Evolutionary conservation across 176 grass and related monocot genomes (phyloP).

Genomic region (Cenchrus purpureus): DNA sequence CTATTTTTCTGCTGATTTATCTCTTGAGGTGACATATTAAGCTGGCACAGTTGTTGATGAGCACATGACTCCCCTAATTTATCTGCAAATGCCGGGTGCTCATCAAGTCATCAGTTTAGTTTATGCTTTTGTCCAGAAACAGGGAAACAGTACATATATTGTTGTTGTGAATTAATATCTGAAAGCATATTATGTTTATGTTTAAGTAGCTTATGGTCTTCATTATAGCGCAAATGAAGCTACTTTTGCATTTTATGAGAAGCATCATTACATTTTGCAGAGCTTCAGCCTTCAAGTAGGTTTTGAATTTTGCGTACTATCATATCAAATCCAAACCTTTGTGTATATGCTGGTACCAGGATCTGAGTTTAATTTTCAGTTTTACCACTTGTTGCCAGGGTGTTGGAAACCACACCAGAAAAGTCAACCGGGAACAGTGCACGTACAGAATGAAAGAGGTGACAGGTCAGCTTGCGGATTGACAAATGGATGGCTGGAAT

Average conservation of each 20-base stretch:
- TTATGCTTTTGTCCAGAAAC: neutral
- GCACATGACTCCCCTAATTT: neutral
- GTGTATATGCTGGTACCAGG: neutral
- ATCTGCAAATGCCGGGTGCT: neutral
- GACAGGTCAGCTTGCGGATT: neutral
- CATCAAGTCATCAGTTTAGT: neutral
- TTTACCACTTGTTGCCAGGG: neutral
- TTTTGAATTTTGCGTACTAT: neutral
- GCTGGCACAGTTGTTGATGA: neutral
- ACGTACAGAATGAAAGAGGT: neutral
- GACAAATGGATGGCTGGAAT: constrained; percentile 7
- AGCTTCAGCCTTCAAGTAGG: neutral
- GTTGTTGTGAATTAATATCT: neutral
- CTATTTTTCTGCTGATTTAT: neutral
- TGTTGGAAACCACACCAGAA: neutral
- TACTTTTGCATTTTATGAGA: neutral
- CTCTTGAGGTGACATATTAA: constrained; percentile 4
- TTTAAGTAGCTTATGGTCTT: neutral
- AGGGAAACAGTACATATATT: neutral
- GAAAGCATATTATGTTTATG: neutral
- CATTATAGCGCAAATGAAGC: neutral
- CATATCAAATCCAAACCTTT: neutral
- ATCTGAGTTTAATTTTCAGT: neutral
- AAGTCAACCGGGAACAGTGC: neutral
- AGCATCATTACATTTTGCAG: neutral